Evolutionary conservation across 371 early-diverging fungal species (phyloP), one percentile per base, ranked within the genome.

Genomic region (Mucor circinelloides): DNA sequence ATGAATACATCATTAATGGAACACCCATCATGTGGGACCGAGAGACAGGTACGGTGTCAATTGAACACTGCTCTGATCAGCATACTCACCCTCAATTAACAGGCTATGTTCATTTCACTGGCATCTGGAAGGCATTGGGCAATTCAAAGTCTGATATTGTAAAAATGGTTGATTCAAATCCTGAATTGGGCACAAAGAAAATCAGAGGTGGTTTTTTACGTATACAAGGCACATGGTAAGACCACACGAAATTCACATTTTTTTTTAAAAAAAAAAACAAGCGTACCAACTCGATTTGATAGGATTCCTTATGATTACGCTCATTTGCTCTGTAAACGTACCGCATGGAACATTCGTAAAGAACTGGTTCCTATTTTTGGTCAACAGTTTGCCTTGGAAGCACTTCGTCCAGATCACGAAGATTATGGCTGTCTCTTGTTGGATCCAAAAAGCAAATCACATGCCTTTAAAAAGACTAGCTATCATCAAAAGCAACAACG

Each of bases 1-100:
- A 84, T 69, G 91, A 91, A 73, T 91, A 87, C 67, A 77, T 71
- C 17, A 76, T 87, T 52, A 85, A 86, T 56, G 79, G 79, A 8
- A 84, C 86, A 38, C 85, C 88, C 21, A 87, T 91, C 27, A 88
- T 91, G 87, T 91, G 91, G 91, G 91, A 91, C 70, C 82, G 89
- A 65, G 89, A 91, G 62, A 83, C 83, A 28, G 85, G 88, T 75
- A 75, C 60, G 2, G 1, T 19, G 48, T 21, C 48, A 46, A 19
- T 7, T 46, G 21, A 19, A 19, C 46, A 46, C 9, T 17, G 5
- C 1, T 15, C 3, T 19, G 10, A 32, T 2, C 38, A 52, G 31
- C 31, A 31, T n/a, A 19, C 32, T 64, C 1, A 56, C 31, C 6
- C 27, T 32, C 32, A 23, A 5, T 17, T 1, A 5, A 4, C 38